A percentile compares a stretch with the other conserved stretches of the same genome.
These are phyloP conservation scores for Epichloe bromicola DNA, from an alignment of 2,329 filamentous ascomycete species.

Conservation along the genomic window DNA sequence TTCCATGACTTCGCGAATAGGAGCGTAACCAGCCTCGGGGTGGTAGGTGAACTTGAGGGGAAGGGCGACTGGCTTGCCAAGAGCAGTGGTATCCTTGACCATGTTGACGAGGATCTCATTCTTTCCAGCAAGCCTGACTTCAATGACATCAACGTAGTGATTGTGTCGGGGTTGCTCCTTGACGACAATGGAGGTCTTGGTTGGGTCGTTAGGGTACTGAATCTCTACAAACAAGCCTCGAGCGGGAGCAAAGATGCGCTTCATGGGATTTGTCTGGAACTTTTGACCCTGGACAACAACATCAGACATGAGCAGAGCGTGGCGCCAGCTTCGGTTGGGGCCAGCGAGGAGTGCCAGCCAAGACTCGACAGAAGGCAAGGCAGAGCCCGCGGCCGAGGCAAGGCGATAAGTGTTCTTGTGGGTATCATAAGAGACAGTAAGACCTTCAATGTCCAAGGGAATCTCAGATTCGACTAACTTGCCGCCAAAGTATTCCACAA, in stretches of 20 bases:
- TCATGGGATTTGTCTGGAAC: conserved; percentile 94
- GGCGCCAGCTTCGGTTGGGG: conserved; percentile 76
- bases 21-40: conserved; percentile 92
- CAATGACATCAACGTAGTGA: conserved; percentile 77
- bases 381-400: conserved; percentile 57
- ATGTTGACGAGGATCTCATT: conserved; percentile 79
- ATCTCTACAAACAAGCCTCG: conserved; percentile 87
- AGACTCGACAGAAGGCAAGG: conserved; percentile 64
- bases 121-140: conserved; percentile 62
- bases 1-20: conserved; percentile 92
- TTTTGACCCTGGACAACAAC: conserved; percentile 91
- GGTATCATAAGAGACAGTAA: conserved; percentile 67
- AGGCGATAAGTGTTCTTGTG: conserved; percentile 76
- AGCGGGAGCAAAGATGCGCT: conserved; percentile 75
- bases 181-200: conserved; percentile 74
- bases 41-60: conserved; percentile 86
- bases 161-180: conserved; percentile 78
- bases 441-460: conserved; percentile 69
- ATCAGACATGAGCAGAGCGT: conserved; percentile 86
- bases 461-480: conserved; percentile 61
- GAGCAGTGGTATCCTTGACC: conserved; percentile 83
- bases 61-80: conserved; percentile 69
- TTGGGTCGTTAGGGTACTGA: conserved; percentile 62
- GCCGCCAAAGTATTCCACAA: conserved; percentile 90
- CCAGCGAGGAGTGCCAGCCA: conserved; percentile 88